Base-by-base conservation (phyloP, 2,329 filamentous ascomycete species). In the Colletotrichum liaoningense region DNA sequence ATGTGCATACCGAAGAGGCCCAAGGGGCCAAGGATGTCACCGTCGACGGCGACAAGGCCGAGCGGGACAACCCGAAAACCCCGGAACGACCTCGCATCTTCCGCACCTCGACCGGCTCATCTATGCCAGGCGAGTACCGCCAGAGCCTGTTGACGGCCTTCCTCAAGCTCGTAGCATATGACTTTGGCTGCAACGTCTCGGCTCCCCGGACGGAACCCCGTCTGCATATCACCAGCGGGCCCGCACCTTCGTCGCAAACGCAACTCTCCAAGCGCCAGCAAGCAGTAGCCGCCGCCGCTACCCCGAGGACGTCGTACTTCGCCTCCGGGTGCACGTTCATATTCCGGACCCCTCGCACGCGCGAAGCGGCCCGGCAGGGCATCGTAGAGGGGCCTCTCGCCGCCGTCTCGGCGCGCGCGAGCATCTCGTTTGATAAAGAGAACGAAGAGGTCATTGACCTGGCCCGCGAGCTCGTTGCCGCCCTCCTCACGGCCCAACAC, bases 151-250 rank as follows among this genome's bases (percentile, higher is more conserved):
- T 91, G 14, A 85, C 87, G 3, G 86, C 90, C 46, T 92, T 92
- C 69, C 80, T 92, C 69, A 92, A 92, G 79, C 86, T 93, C 5
- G 86, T 93, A 19, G 87, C 90, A 22, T 93, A 92, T 77, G 90
- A 92, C 75, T 93, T 92, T 79, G 89, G 90, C 63, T 92, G 91
- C 80, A 92, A 88, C 76, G 87, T 91, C 62, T 84, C 85, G 2
- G 84, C 87, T 30, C 83, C 90, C 19, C 87, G 90, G 54, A 83
- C 85, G 28, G 91, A 93, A 76, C 91, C 91, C 11, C 86, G 91
- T 3, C 83, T 93, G 24, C 86, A 91, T 58, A 80, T 92, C 64
- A 83, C 82, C 62, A 84, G 84, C n/a, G 79, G 81, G 2, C 76
- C 78, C 69, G 74, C 59, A 74, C 78, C 76, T 74, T 78, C 74